phyloP scores from a whole-genome alignment of 805 yeast species.

The Candida endomychidarum region DNA sequence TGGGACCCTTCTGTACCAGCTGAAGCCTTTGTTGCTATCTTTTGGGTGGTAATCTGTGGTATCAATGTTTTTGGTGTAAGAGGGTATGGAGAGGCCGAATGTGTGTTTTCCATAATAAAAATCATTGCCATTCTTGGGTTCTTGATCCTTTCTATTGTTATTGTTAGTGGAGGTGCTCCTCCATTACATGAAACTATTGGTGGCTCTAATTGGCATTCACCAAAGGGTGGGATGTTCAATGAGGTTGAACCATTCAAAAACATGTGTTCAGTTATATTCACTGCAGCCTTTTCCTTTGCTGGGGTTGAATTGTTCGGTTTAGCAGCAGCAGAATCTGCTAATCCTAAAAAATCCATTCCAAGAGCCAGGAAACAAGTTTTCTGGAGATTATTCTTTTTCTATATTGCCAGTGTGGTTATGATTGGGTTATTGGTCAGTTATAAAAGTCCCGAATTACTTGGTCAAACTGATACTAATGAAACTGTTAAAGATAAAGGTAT shows the following conservation, averaged over 20 bases:
- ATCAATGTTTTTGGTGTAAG: slow-evolving; percentile 62
- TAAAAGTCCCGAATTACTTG: slow-evolving; percentile 21
- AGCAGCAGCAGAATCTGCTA: slow-evolving; percentile 65
- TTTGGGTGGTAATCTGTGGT: slow-evolving; percentile 48
- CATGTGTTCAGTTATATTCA: slow-evolving; percentile 57
- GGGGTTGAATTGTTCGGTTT: slow-evolving; percentile 68
- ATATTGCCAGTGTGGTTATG: slow-evolving; percentile 51
- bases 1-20: slow-evolving; percentile 38
- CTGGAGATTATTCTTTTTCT: slow-evolving; percentile 62
- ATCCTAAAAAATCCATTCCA: slow-evolving; percentile 61
- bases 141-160: slow-evolving; percentile 52
- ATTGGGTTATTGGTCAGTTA: slow-evolving; percentile 55
- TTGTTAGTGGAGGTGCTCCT: slow-evolving; percentile 61
- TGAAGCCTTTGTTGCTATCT: slow-evolving; percentile 57
- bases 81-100: slow-evolving; percentile 73
- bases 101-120: slow-evolving; percentile 53
- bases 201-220: slow-evolving; percentile 56
- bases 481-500: slow-evolving; percentile 18
- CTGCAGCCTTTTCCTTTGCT: slow-evolving; percentile 63
- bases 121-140: slow-evolving; percentile 60
- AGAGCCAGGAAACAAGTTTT: slow-evolving; percentile 64
- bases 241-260: slow-evolving; percentile 51
- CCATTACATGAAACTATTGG: slow-evolving; percentile 58
- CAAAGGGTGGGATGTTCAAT: slow-evolving; percentile 51
- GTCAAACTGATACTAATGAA: slow-evolving; percentile 17